Base-by-base conservation (phyloP, 495 filamentous ascomycete species). In the Lasiosphaeria hispida region DNA sequence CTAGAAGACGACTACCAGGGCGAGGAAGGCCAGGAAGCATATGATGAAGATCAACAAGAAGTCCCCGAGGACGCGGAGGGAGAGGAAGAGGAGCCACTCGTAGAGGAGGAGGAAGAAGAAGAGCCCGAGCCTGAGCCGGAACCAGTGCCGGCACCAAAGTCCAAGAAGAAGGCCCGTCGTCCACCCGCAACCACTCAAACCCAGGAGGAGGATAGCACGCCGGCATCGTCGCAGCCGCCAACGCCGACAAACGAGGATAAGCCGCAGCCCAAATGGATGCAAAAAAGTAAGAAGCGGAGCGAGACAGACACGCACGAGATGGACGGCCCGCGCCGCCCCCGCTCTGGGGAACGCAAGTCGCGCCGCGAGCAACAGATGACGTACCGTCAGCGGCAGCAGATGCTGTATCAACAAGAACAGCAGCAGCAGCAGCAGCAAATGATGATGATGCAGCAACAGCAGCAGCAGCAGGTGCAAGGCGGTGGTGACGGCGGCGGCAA, bases 401-500 rank as follows among this genome's bases (percentile, higher is more conserved):
- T 67, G 61, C 50, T 59, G 61, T 53, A 58, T 33, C 55, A 58
- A 48, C 59, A 55, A 53, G 50, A 62, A 55, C 66, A 69, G 40
- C 57, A 62, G 42, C 56, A 63, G 52, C 52, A 63, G 38, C 50
- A 59, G 39, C 53, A 57, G 18, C 19, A 35, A 15, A 33, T 34
- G 47, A 37, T 45, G 48, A 53, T 53, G 55, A 42, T 48, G 55
- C 48, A 51, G 35, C 59, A 62, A 43, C 60, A 62, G 45, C 62
- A 65, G 59, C 50, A 58, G 57, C 57, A 63, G 59, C 59, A 48
- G 49, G 49, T 57, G 48, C 34, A 50, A 33, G 15, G 53, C n/a
- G 71, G 72, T 4, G 77, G 73, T 5, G 69, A 60, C 5, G 74
- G 71, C 9, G 81, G 79, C 19, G 81, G 78, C 47, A 85, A 85